Evolutionary conservation across 2,329 filamentous ascomycete genomes (phyloP).

Genomic region (Verticillium tricorpus): DNA sequence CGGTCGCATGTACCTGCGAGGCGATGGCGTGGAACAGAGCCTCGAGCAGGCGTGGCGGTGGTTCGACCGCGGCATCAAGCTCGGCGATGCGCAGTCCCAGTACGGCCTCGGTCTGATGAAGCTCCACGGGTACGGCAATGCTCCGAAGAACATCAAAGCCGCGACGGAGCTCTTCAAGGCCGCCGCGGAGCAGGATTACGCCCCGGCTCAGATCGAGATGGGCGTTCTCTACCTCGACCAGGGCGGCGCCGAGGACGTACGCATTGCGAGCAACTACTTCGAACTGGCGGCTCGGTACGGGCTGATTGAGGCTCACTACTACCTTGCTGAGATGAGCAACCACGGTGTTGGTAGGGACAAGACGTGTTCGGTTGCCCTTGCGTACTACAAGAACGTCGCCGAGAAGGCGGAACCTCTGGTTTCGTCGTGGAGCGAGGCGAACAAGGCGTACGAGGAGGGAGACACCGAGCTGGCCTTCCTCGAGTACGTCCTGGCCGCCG

Average conservation of each 20-base stretch:
- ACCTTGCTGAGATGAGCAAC: slow-evolving; percentile 81
- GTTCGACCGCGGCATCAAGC: slow-evolving; percentile 74
- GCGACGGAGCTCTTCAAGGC: slow-evolving; percentile 74
- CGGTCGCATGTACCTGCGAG: slow-evolving; percentile 83
- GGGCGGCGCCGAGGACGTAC: slow-evolving; percentile 64
- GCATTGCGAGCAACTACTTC: slow-evolving; percentile 78
- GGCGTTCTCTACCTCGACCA: slow-evolving; percentile 84
- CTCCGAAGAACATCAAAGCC: slow-evolving; percentile 60
- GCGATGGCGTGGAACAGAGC: slow-evolving; percentile 78
- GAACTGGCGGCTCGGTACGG: slow-evolving; percentile 78
- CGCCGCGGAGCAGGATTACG: slow-evolving; percentile 77
- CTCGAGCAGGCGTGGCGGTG: slow-evolving; percentile 72
- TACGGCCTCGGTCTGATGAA: slow-evolving; percentile 82
- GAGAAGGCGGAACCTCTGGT: slow-evolving; percentile 69
- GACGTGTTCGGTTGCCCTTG: slow-evolving; percentile 70
- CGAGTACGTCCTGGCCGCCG: slow-evolving; percentile 79
- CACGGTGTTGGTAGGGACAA: slow-evolving; percentile 76
- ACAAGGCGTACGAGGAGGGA: slow-evolving; percentile 73
- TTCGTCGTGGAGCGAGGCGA: slow-evolving; percentile 78
- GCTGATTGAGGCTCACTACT: slow-evolving; percentile 87
- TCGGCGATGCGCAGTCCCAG: slow-evolving; percentile 78
- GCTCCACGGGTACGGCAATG: slow-evolving; percentile 69
- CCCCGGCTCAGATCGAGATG: slow-evolving; percentile 76
- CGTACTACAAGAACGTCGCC: slow-evolving; percentile 78
- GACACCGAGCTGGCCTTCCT: slow-evolving; percentile 78